Conservation (phyloP, 1,284 basidiomycete species). For the Bondarzewia mesenterica region DNA sequence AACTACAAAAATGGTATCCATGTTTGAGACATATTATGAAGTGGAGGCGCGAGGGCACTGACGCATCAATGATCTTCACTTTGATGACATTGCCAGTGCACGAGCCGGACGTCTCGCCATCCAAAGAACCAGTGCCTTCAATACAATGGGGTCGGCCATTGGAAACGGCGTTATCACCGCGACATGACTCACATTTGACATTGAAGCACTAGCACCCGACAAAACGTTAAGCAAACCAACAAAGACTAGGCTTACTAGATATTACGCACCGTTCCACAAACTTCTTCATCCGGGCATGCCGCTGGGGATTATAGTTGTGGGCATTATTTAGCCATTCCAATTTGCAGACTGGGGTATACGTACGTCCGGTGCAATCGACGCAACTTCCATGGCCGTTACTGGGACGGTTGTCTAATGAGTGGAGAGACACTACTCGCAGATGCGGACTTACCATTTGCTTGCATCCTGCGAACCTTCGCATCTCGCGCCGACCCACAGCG, state of each 20-base stretch:
- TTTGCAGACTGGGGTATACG: too few species aligned
- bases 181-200: conserved; percentile 11
- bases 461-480: conserved; percentile 23
- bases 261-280: conserved; percentile 14
- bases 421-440: too few species aligned
- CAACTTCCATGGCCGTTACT: conserved; percentile 23
- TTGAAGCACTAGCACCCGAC: conserved; percentile 20
- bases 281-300: conserved; percentile 19
- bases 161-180: too few species aligned
- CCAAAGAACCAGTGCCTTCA: conserved; percentile 17
- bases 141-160: too few species aligned
- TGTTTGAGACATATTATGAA: not conserved
- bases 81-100: conserved; percentile 20
- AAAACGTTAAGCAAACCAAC: too few species aligned
- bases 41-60: conserved; percentile 3
- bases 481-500: conserved; percentile 24
- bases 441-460: conserved; percentile 19
- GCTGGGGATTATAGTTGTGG: too few species aligned
- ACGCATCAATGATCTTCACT: conserved; percentile 23
- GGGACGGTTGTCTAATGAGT: too few species aligned
- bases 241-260: not conserved
- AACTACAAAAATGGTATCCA: conserved; percentile 9
- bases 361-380: conserved; percentile 19
- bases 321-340: too few species aligned
- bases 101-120: conserved; percentile 18